phyloP scores from a whole-genome alignment of 2,329 filamentous ascomycete species.

The Arthrobotrys pseudoclavata region DNA sequence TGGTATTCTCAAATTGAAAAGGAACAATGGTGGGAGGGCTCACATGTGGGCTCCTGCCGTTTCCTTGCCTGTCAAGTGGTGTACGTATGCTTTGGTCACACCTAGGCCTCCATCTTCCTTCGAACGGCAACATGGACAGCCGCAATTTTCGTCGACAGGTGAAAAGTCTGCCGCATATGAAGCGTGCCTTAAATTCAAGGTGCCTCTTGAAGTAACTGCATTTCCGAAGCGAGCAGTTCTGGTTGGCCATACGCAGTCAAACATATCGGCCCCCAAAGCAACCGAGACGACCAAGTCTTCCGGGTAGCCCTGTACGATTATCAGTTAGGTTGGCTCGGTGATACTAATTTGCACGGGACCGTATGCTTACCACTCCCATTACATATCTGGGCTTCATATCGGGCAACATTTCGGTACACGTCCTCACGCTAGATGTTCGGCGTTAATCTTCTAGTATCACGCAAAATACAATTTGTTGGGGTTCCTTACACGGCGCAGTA shows the following conservation, averaged over 20 bases:
- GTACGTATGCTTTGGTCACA: slow-evolving; percentile 87
- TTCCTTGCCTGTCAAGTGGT: slow-evolving; percentile 93
- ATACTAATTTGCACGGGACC: background rate
- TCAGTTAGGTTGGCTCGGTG: background rate
- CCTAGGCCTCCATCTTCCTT: slow-evolving; percentile 76
- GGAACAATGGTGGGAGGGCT: background rate
- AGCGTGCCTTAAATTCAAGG: slow-evolving; percentile 85
- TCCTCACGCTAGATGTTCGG: slow-evolving; percentile 71
- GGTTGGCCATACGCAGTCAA: slow-evolving; percentile 99
- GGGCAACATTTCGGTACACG: slow-evolving; percentile 87
- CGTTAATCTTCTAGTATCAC: slow-evolving; percentile 63
- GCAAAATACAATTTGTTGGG: background rate
- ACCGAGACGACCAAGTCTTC: slow-evolving; percentile 95
- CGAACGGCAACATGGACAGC: slow-evolving; percentile 81
- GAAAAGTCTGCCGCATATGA: slow-evolving; percentile 83
- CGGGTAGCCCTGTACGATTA: slow-evolving; percentile 79
- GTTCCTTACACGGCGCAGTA: slow-evolving; percentile 82
- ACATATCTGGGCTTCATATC: slow-evolving; percentile 97
- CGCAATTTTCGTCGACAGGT: slow-evolving; percentile 85
- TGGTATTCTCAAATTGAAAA: background rate
- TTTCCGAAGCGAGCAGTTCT: slow-evolving; percentile 96
- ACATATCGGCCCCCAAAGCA: slow-evolving; percentile 97
- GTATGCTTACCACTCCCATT: slow-evolving; percentile 82
- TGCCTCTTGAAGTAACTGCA: slow-evolving; percentile 83
- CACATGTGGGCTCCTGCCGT: slow-evolving; percentile 84